These are phyloP conservation scores for Anisodus tanguticus DNA, from an alignment of 257 asterid species.

Conservation along the genomic window DNA sequence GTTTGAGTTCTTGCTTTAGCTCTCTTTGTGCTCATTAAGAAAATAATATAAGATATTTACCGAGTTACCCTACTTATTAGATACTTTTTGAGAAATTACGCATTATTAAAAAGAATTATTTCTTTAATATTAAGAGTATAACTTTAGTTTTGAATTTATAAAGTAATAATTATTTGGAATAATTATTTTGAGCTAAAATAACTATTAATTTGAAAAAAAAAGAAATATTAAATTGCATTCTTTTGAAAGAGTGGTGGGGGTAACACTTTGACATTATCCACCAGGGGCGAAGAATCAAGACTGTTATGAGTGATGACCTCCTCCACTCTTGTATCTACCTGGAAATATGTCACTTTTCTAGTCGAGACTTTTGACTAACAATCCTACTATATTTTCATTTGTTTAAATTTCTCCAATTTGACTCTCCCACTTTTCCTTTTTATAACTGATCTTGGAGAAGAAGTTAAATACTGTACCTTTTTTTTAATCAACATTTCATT, in stretches of 20 bases:
- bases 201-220: background rate
- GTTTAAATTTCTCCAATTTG: background rate
- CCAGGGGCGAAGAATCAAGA: conserved; percentile 4
- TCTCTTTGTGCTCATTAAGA: too few relatives aligned
- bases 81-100: too few relatives aligned
- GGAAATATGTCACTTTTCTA: background rate
- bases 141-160: too few relatives aligned
- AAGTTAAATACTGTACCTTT: background rate
- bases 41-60: too few relatives aligned
- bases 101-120: too few relatives aligned
- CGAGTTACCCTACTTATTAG: too few relatives aligned
- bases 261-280: background rate
- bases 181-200: too few relatives aligned
- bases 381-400: background rate
- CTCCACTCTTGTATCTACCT: background rate
- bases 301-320: background rate
- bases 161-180: too few relatives aligned
- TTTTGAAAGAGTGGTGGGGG: conserved; percentile 24
- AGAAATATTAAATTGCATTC: background rate
- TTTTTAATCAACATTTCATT: background rate
- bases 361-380: background rate
- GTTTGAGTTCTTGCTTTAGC: too few relatives aligned
- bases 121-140: too few relatives aligned
- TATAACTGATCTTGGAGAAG: background rate
- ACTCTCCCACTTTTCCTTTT: background rate